Conservation (phyloP, 2,329 filamentous ascomycete species). For the Aspergillus caelatus region DNA sequence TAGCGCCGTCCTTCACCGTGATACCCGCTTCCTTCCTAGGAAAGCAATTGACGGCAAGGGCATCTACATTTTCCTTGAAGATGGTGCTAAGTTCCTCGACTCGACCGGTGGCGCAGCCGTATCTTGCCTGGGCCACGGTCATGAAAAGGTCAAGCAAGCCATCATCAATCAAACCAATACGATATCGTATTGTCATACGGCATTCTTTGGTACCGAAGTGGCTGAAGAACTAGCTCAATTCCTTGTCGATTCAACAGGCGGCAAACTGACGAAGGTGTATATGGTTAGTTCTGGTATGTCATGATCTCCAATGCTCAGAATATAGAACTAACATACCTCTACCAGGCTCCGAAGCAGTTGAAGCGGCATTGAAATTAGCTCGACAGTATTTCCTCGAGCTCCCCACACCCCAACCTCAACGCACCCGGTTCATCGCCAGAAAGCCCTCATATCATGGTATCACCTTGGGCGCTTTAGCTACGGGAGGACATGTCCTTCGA, state of each 20-base stretch:
- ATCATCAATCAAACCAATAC: constrained; percentile 62
- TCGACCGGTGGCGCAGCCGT: constrained; percentile 75
- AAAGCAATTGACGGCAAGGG: constrained; percentile 54
- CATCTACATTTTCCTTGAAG: constrained; percentile 55
- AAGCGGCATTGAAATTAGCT: constrained; percentile 69
- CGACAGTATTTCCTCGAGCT: constrained; percentile 68
- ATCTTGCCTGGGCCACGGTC: constrained; percentile 69
- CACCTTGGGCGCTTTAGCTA: constrained; percentile 67
- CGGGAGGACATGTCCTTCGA: constrained; percentile 65
- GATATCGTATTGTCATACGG: constrained; percentile 61
- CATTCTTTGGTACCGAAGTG: constrained; percentile 59
- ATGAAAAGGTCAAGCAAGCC: constrained; percentile 62
- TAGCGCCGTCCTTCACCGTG: constrained; percentile 55
- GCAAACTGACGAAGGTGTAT: constrained; percentile 58
- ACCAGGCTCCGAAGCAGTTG: constrained; percentile 68
- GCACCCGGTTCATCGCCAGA: constrained; percentile 66
- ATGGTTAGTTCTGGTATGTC: constrained; percentile 60
- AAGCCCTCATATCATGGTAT: constrained; percentile 71
- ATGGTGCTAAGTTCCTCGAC: constrained; percentile 68
- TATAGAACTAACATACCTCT: background rate
- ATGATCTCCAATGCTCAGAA: background rate
- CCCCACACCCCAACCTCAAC: constrained; percentile 52
- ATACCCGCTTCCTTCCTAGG: constrained; percentile 50
- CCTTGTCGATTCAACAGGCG: constrained; percentile 55
- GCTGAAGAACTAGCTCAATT: constrained; percentile 57